A percentile compares a stretch with the other conserved stretches of the same genome.
Conservation (phyloP, 2,329 filamentous ascomycete species). For the Akanthomyces lecanii region DNA sequence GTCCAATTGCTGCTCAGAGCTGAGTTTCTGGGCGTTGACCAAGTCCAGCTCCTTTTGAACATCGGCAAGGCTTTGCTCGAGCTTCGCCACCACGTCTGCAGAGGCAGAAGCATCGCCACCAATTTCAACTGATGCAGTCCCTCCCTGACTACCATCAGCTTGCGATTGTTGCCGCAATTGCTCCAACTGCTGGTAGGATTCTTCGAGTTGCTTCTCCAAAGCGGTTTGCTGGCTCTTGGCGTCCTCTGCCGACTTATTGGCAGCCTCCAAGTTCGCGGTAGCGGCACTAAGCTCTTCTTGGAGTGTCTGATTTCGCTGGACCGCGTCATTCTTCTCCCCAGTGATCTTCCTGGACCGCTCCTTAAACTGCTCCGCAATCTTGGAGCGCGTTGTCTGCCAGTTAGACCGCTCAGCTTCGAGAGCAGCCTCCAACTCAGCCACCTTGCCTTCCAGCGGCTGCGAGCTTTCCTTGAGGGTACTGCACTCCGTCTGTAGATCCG, state of each 20-base stretch:
- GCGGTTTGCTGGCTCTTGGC: constrained; percentile 30
- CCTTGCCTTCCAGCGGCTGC: constrained; percentile 48
- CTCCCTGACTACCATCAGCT: constrained; percentile 18
- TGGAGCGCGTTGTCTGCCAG: constrained; percentile 50
- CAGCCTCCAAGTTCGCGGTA: constrained; percentile 52
- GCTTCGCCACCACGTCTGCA: constrained; percentile 42
- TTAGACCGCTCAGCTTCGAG: constrained; percentile 52
- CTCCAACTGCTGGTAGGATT: constrained; percentile 40
- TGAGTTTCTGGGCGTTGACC: constrained; percentile 63
- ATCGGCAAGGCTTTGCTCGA: constrained; percentile 47
- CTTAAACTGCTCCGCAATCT: constrained; percentile 60
- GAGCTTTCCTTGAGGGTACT: constrained; percentile 50
- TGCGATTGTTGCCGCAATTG: constrained; percentile 35
- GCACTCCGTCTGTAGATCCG: constrained; percentile 61
- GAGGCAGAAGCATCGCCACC: constrained; percentile 38
- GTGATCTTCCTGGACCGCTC: constrained; percentile 52
- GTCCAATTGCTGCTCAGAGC: constrained; percentile 60
- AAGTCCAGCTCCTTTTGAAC: constrained; percentile 60
- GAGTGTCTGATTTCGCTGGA: constrained; percentile 49
- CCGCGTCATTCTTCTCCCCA: constrained; percentile 49
- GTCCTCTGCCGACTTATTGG: constrained; percentile 35
- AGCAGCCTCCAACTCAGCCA: constrained; percentile 47
- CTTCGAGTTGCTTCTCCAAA: constrained; percentile 40
- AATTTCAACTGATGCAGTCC: constrained; percentile 38
- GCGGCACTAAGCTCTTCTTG: constrained; percentile 46